Evolutionary conservation across 2,329 filamentous ascomycete genomes (phyloP), one percentile per base, ranked within the genome.

Genomic region (Cladosporium sp.): DNA sequence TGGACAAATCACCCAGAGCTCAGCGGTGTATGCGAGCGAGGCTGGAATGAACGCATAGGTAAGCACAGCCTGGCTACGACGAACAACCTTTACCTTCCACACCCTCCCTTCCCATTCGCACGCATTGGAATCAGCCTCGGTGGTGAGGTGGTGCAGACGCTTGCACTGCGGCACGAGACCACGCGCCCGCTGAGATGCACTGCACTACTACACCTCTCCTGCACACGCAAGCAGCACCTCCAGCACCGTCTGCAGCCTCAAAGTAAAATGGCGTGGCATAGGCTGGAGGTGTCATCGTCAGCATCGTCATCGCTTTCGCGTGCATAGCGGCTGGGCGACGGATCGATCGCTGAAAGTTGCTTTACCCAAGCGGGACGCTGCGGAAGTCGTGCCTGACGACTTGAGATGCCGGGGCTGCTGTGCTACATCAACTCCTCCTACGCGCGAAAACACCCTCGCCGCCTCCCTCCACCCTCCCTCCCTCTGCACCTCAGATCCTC

Each of bases 1-100:
- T 37, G 60, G 40, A 62, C 46, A 62, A 37, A 50, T 23, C 60
- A 56, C 60, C 60, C 26, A 31, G 33, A 55, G 26, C 31, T 23
- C 49, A 29, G 37, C 26, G 61, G 50, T 55, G 33, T 5, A 40
- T 28, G 10, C 49, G 50, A 63, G 61, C 61, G 61, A 63, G 50
- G 23, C 33, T 52, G 61, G 50, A 56, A 63, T 63, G 61, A 63
- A 37, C 61, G 61, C 61, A 56, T 63, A 56, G 61, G 61, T 63
- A 56, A 63, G 61, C 50, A 63, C 31, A 28, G 28, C 31, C 46
- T 50, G 40, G 18, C 28, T 31, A 52, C 31, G 18, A 29, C 10
- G 18, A 11, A 2, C 28, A 26, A 26, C 12, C n/a, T 31, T 23
- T n/a, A 57, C 28, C 29, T 31, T 31, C 5, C 33, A 31, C 57